These are phyloP conservation scores for Daldinia concentrica DNA, from an alignment of 495 filamentous ascomycete genomes.

Conservation along the genomic window DNA sequence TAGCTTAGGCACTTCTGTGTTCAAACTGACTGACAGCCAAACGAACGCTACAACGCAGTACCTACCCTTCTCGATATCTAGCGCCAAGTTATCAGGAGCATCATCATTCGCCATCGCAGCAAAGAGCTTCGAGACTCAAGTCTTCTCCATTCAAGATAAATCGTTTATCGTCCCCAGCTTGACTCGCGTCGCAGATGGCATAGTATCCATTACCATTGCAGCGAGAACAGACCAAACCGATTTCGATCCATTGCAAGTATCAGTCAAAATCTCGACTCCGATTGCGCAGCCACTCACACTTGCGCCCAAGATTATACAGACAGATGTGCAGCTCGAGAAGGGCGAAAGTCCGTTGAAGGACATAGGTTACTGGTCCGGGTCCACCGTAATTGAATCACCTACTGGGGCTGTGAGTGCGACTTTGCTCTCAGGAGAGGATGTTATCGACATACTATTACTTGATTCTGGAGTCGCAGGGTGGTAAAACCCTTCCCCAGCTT, in stretches of 20 bases:
- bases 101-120: conserved; percentile 37
- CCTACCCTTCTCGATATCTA: conserved; percentile 28
- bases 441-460: conserved; percentile 41
- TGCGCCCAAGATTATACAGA: conserved; percentile 40
- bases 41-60: conserved; percentile 36
- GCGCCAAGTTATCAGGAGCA: conserved; percentile 4
- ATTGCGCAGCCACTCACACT: conserved; percentile 45
- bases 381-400: conserved; percentile 19
- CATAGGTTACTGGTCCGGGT: conserved; percentile 36
- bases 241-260: conserved; percentile 24
- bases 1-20: conserved; percentile 31
- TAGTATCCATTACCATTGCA: conserved; percentile 41
- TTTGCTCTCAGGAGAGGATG: conserved; percentile 25
- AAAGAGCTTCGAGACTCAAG: conserved; percentile 18
- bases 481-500: conserved; percentile 12
- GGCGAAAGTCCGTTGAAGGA: conserved; percentile 13
- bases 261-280: conserved; percentile 37
- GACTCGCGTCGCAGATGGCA: conserved; percentile 21
- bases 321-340: conserved; percentile 24
- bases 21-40: conserved; percentile 22
- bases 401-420: conserved; percentile 39
- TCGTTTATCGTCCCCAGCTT: conserved; percentile 44
- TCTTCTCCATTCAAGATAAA: conserved; percentile 42
- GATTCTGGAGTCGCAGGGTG: conserved; percentile 41
- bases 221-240: conserved; percentile 10